These are phyloP conservation scores for Sporisorium exsertum DNA, from an alignment of 1,284 basidiomycete species.

Conservation along the genomic window DNA sequence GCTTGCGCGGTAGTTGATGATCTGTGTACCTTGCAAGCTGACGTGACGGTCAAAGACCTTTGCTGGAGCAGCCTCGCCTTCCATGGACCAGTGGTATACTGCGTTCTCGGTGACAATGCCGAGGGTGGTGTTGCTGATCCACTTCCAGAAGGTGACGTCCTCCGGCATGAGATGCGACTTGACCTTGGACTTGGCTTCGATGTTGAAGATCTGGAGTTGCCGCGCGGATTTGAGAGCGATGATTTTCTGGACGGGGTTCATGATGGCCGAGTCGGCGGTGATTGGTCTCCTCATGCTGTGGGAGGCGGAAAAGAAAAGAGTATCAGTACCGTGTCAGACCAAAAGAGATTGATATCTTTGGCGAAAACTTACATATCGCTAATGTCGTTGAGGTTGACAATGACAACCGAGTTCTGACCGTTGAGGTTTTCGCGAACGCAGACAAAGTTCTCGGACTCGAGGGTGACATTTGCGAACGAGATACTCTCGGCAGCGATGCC, in stretches of 20 bases:
- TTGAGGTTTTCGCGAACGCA: constrained; percentile 79
- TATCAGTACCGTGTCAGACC: constrained; percentile 1
- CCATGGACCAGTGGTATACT: constrained; percentile 93
- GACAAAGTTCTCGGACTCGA: constrained; percentile 97
- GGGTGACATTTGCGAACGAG: constrained; percentile 93
- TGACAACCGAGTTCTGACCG: constrained; percentile 64
- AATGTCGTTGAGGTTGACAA: constrained; percentile 67
- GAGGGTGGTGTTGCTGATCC: constrained; percentile 89
- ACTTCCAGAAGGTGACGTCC: constrained; percentile 98
- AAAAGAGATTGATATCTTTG: constrained; percentile 29
- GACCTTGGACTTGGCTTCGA: constrained; percentile 94
- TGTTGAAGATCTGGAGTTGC: constrained; percentile 98
- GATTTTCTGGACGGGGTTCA: constrained; percentile 97
- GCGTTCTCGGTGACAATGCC: constrained; percentile 95
- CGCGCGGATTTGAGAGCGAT: constrained; percentile 84
- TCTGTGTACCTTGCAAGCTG: constrained; percentile 92
- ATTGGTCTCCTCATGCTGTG: constrained; percentile 87
- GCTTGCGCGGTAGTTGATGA: constrained; percentile 96
- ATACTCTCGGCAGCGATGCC: constrained; percentile 96
- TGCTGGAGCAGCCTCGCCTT: constrained; percentile 78
- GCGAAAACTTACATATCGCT: constrained; percentile 47
- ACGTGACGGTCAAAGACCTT: constrained; percentile 98
- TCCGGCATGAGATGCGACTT: constrained; percentile 92
- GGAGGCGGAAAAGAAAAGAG: background rate
- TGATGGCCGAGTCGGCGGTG: constrained; percentile 96